Base-by-base conservation (phyloP, 2,329 filamentous ascomycete species). In the Harringtonia lauricola region DNA sequence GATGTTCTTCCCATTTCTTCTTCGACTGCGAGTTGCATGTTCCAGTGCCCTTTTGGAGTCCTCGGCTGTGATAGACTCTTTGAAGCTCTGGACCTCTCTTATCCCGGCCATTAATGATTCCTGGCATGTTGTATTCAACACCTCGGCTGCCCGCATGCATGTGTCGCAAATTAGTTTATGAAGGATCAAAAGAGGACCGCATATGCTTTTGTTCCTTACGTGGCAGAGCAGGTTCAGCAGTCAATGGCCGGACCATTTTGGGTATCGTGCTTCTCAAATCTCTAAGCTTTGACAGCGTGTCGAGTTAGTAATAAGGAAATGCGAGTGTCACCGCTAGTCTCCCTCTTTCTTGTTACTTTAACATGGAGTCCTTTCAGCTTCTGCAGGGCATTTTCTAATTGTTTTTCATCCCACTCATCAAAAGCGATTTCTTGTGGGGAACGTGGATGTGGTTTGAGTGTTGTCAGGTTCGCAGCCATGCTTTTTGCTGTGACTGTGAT, bases 1-100 rank as follows among this genome's bases (percentile, higher is more conserved):
- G 49, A 81, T 79, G 4, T 69, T 72, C 41, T 67, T 64, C 0
- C 74, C 71, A 36, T 78, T 71, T 33, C 71, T 66, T 42, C 68
- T 62, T 17, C 68, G 68, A 51, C 76, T 79, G 52, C 70, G 66
- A 34, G 59, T 64, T 2, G 70, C 74, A 45, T 72, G 66, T 12
- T 71, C 65, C 43, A 81, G 62, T 12, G 76, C 63, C 42, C 67
- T 67, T 36, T 63, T 64, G 47, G 61, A 71, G 36, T 67, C 63
- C 5, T 71, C 67, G 50, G 64, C 64, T 12, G 58, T 65, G 54
- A 72, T 66, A 8, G 70, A 55, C 6, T 69, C 57, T 7, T 63
- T 62, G 43, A 78, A 74, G 29, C 72, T 65, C 21, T 67, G 64
- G 31, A 81, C 63, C 52, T 79, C 72, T 40, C 61, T 59, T 34